These are phyloP conservation scores for Aspergillus novofumigatus DNA, from an alignment of 2,329 filamentous ascomycete species.

Conservation along the genomic window DNA sequence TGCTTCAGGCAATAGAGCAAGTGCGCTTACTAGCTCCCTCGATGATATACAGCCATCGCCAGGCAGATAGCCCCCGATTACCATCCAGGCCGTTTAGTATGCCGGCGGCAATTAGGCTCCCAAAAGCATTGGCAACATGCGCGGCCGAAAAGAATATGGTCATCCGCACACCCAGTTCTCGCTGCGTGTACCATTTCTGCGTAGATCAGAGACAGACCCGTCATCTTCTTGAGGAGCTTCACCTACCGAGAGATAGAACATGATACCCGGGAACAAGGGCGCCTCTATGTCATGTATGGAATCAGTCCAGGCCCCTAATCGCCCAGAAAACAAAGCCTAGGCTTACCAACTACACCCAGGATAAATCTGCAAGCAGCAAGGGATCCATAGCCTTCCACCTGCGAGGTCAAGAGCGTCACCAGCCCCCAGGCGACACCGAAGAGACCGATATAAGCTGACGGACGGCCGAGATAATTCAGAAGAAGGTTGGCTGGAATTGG, in stretches of 20 bases:
- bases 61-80: constrained; percentile 32
- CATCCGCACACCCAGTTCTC: constrained; percentile 49
- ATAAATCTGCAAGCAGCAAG: constrained; percentile 37
- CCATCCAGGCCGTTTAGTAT: constrained; percentile 43
- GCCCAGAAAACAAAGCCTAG: not conserved
- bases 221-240: not conserved
- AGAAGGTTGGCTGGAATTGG: constrained; percentile 39
- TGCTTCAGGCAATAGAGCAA: not conserved
- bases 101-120: constrained; percentile 51
- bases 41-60: constrained; percentile 44
- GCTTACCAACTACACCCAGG: constrained; percentile 39
- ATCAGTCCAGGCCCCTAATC: not conserved
- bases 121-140: constrained; percentile 49
- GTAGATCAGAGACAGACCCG: not conserved
- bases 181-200: constrained; percentile 50
- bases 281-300: constrained; percentile 31
- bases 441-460: constrained; percentile 33
- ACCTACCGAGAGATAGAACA: constrained; percentile 43
- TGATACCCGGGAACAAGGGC: constrained; percentile 44
- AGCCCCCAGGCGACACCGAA: constrained; percentile 38
- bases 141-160: constrained; percentile 51
- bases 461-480: constrained; percentile 28
- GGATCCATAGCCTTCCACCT: constrained; percentile 31
- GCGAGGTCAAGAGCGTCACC: constrained; percentile 35
- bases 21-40: constrained; percentile 29